These are phyloP conservation scores for Cercospora sesami DNA, from an alignment of 2,329 filamentous ascomycete species.

Conservation along the genomic window DNA sequence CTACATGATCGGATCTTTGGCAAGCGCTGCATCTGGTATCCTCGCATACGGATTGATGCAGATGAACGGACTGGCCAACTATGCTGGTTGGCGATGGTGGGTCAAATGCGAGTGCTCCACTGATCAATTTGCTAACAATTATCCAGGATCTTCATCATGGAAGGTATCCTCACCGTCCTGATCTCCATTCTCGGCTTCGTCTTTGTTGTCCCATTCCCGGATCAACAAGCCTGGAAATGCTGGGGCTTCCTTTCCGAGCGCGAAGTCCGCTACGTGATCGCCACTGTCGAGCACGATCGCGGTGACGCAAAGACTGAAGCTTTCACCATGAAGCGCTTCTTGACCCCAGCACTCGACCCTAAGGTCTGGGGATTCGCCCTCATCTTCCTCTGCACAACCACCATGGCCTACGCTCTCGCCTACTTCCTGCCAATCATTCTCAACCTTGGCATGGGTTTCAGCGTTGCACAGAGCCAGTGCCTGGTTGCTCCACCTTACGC, in stretches of 20 bases:
- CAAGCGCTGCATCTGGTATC: slow-evolving; percentile 53
- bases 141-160: slow-evolving; percentile 24
- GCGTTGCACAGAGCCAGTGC: slow-evolving; percentile 63
- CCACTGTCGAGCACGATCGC: slow-evolving; percentile 15
- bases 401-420: slow-evolving; percentile 70
- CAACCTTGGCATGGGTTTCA: slow-evolving; percentile 61
- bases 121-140: slow-evolving; percentile 8
- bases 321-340: slow-evolving; percentile 43
- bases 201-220: slow-evolving; percentile 18
- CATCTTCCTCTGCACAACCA: slow-evolving; percentile 63
- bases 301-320: slow-evolving; percentile 3
- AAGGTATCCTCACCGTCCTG: slow-evolving; percentile 13
- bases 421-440: slow-evolving; percentile 81
- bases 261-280: slow-evolving; percentile 16
- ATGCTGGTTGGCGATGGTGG: slow-evolving; percentile 21
- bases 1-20: slow-evolving; percentile 40
- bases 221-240: slow-evolving; percentile 6
- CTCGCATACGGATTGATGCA: slow-evolving; percentile 52
- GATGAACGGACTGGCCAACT: slow-evolving; percentile 34
- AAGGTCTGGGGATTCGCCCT: slow-evolving; percentile 57
- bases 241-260: slow-evolving; percentile 13
- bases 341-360: slow-evolving; percentile 49
- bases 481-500: slow-evolving; percentile 69
- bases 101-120: no score
- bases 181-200: slow-evolving; percentile 12